A percentile compares a stretch with the other conserved stretches of the same genome.
Conservation (phyloP, 2,329 filamentous ascomycete genomes). For the Clarireedia paspali region DNA sequence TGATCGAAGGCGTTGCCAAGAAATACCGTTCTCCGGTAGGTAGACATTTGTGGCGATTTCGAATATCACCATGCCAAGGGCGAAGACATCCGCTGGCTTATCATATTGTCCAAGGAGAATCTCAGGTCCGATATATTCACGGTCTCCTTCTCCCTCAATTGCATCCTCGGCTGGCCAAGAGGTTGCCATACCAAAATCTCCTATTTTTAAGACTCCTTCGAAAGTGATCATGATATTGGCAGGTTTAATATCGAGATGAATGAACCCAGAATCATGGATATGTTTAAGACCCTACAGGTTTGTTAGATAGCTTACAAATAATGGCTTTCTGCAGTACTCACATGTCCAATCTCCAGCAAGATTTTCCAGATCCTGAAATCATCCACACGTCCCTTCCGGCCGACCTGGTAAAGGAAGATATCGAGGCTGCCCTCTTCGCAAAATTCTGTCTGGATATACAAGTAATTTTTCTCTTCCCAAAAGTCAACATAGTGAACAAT, state of each 20-base stretch:
- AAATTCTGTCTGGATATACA: slow-evolving; percentile 97
- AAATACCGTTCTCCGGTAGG: slow-evolving; percentile 84
- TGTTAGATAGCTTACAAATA: slow-evolving; percentile 12
- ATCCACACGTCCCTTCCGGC: slow-evolving; percentile 78
- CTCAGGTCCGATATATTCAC: slow-evolving; percentile 92
- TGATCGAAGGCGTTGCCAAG: slow-evolving; percentile 82
- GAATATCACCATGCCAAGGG: slow-evolving; percentile 86
- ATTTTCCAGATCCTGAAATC: slow-evolving; percentile 99
- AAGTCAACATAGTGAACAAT: slow-evolving; percentile 75
- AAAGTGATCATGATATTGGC: slow-evolving; percentile 78
- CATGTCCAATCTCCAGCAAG: slow-evolving; percentile 73
- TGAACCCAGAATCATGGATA: slow-evolving; percentile 81
- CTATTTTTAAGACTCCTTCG: slow-evolving; percentile 76
- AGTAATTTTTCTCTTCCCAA: slow-evolving; percentile 78
- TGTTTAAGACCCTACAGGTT: slow-evolving; percentile 68
- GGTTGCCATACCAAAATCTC: slow-evolving; percentile 77
- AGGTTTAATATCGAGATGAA: slow-evolving; percentile 79
- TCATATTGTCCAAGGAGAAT: slow-evolving; percentile 80
- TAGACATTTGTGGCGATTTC: slow-evolving; percentile 93
- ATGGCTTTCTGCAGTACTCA: slow-evolving; percentile 38
- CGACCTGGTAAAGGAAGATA: slow-evolving; percentile 74
- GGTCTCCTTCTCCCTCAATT: slow-evolving; percentile 87
- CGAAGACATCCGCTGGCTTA: slow-evolving; percentile 89
- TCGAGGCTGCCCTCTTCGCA: slow-evolving; percentile 92
- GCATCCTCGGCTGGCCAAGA: slow-evolving; percentile 66